Percentiles rank a stretch among this genome's conserved stretches.
phyloP scores from a whole-genome alignment of 495 filamentous ascomycete genomes.

The Aspergillus asperescens region DNA sequence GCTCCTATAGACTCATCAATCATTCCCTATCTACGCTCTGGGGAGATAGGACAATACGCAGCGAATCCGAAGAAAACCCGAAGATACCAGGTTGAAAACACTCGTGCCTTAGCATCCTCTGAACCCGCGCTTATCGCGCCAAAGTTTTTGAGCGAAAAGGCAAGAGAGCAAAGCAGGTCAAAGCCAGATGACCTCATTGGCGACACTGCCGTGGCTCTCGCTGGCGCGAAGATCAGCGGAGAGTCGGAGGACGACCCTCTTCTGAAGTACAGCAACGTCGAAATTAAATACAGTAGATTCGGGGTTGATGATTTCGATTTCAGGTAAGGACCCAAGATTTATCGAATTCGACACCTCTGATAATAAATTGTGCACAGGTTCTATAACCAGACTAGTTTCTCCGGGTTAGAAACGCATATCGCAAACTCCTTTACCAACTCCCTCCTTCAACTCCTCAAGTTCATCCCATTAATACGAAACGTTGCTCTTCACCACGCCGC shows the following conservation, averaged over 20 bases:
- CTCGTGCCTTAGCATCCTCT: slow-evolving; percentile 45
- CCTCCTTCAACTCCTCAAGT: slow-evolving; percentile 84
- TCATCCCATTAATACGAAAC: slow-evolving; percentile 83
- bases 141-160: slow-evolving; percentile 91
- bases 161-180: slow-evolving; percentile 58
- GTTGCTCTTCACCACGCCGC: slow-evolving; percentile 86
- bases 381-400: slow-evolving; percentile 87
- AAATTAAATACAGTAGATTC: slow-evolving; percentile 97
- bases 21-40: slow-evolving; percentile 58
- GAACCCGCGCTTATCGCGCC: slow-evolving; percentile 62
- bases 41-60: slow-evolving; percentile 67
- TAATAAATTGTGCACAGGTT: slow-evolving; percentile 46
- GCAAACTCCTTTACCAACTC: slow-evolving; percentile 94
- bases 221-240: slow-evolving; percentile 55
- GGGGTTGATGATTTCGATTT: slow-evolving; percentile 98
- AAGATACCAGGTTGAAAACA: slow-evolving; percentile 81
- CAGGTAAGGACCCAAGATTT: slow-evolving; percentile 49
- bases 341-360: background rate
- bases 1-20: slow-evolving; percentile 68
- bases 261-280: slow-evolving; percentile 78
- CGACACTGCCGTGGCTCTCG: slow-evolving; percentile 58
- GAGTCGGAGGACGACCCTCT: slow-evolving; percentile 67
- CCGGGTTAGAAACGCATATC: slow-evolving; percentile 92
- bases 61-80: slow-evolving; percentile 67
- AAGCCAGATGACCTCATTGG: slow-evolving; percentile 51